These are phyloP conservation scores for Coemansia sp. DNA, from an alignment of 192 early-diverging fungal species.

Conservation along the genomic window DNA sequence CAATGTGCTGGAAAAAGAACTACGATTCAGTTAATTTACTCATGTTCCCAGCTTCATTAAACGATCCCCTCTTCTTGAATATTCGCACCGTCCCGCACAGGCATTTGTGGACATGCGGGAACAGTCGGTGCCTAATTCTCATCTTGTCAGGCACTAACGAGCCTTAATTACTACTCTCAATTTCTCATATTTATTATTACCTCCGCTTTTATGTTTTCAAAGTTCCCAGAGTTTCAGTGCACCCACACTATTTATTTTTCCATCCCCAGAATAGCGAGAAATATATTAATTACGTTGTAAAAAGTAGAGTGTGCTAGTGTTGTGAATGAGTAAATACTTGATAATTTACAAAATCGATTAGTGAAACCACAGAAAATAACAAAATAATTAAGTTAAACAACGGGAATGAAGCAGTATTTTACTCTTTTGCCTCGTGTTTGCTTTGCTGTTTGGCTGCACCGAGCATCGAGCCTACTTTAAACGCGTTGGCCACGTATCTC, in stretches of 20 bases:
- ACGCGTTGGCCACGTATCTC: neutral
- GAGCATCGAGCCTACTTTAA: neutral
- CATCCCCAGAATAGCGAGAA: neutral
- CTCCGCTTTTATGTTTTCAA: neutral
- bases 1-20: neutral
- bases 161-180: neutral
- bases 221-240: constrained; percentile 8
- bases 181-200: neutral
- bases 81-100: neutral
- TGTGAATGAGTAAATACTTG: neutral
- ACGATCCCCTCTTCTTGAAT: neutral
- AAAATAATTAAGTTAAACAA: neutral
- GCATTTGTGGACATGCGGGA: neutral
- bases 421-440: neutral
- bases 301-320: neutral
- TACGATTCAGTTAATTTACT: neutral
- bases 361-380: constrained; percentile 1
- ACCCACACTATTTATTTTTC: neutral
- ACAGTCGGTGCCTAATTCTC: neutral
- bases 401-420: neutral
- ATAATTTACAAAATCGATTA: constrained; percentile 11
- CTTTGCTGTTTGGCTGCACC: neutral
- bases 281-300: neutral
- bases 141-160: neutral
- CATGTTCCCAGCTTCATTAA: constrained; percentile 3